These are phyloP conservation scores for Carallia pectinifolia DNA, from an alignment of 345 rosid genomes.

Conservation along the genomic window DNA sequence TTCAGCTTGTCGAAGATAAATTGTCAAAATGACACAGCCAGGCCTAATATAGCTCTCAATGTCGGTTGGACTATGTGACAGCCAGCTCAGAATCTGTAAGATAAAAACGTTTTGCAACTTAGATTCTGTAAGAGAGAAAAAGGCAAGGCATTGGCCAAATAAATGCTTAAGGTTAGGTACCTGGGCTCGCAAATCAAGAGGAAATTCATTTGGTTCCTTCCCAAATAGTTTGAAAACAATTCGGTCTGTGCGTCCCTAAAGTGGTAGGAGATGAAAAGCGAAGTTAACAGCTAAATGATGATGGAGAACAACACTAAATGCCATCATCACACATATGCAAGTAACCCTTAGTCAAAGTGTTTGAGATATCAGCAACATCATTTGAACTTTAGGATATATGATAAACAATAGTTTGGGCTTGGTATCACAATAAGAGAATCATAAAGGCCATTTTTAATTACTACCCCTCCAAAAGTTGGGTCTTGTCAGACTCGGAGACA, in stretches of 20 bases:
- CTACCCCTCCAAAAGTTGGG: too few relatives aligned
- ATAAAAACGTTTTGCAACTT: constrained; percentile 20
- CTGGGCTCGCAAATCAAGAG: constrained; percentile 78
- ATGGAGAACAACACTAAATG: not conserved
- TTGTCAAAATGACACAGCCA: constrained; percentile 83
- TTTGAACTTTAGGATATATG: too few relatives aligned
- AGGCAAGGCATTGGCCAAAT: not conserved
- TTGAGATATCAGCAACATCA: too few relatives aligned
- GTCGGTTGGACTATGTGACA: constrained; percentile 93
- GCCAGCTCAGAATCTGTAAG: constrained; percentile 89
- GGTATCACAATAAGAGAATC: too few relatives aligned
- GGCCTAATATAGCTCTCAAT: constrained; percentile 99
- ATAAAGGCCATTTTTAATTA: too few relatives aligned
- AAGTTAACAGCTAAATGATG: not conserved
- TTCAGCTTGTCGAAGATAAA: constrained; percentile 84
- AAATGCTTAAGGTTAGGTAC: constrained; percentile 39
- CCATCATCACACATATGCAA: too few relatives aligned
- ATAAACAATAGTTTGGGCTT: too few relatives aligned
- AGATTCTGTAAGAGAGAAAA: constrained; percentile 19
- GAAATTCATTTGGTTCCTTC: constrained; percentile 92
- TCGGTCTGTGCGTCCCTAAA: constrained; percentile 91
- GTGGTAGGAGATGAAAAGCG: constrained; percentile 17
- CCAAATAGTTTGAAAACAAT: constrained; percentile 95
- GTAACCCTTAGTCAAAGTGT: too few relatives aligned
- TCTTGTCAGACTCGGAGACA: too few relatives aligned